Percentiles rank a stretch among this genome's conserved stretches.
Evolutionary conservation across 2,329 filamentous ascomycete species (phyloP).

Genomic region (Blastomyces parvus): DNA sequence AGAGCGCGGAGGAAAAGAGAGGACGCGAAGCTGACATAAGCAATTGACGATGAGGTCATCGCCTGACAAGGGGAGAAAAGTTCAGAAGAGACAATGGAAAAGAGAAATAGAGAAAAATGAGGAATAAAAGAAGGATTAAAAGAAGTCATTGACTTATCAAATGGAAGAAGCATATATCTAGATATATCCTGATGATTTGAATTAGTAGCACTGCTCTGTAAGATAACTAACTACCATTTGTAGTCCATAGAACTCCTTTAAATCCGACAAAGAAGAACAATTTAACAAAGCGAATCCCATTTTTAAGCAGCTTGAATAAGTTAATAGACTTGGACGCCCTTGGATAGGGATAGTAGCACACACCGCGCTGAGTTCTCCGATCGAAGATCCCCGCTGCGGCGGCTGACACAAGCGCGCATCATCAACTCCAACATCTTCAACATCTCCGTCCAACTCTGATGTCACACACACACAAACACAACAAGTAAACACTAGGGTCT

Average conservation of each 20-base stretch:
- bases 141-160: background rate
- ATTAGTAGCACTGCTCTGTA: background rate
- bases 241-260: background rate
- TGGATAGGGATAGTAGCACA: background rate
- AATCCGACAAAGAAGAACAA: too few relatives aligned
- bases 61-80: background rate
- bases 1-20: background rate
- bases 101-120: background rate
- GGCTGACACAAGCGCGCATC: background rate
- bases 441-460: background rate
- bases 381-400: background rate
- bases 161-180: background rate
- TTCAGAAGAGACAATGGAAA: background rate
- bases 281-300: too few relatives aligned
- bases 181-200: background rate
- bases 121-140: background rate
- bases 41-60: slow-evolving; percentile 11
- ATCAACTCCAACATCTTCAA: background rate
- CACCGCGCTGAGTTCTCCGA: background rate
- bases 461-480: background rate
- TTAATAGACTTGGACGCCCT: background rate
- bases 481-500: background rate
- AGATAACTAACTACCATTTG: background rate
- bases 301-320: too few relatives aligned
- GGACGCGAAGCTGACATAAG: slow-evolving; percentile 4